Percentiles rank a stretch among this genome's conserved stretches.
Evolutionary conservation across 2,329 filamentous ascomycete species (phyloP).

Genomic region (Epichloe aotearoae): DNA sequence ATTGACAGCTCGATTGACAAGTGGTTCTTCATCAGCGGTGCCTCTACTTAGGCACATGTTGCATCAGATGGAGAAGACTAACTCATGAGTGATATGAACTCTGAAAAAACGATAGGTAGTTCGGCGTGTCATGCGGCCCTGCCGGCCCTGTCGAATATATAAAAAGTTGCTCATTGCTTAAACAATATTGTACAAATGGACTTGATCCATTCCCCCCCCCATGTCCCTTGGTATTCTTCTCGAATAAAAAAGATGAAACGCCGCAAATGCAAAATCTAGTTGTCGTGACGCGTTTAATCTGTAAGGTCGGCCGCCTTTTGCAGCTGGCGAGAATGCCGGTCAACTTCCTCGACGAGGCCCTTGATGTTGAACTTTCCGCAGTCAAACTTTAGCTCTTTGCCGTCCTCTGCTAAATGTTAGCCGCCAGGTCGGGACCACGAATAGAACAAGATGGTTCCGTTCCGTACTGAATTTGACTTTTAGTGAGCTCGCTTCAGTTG

Average conservation of each 20-base stretch:
- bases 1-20: slow-evolving; percentile 98
- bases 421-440: neutral
- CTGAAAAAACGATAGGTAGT: slow-evolving; percentile 7
- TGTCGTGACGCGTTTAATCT: slow-evolving; percentile 22
- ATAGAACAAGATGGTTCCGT: slow-evolving; percentile 18
- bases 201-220: slow-evolving; percentile 7
- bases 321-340: slow-evolving; percentile 73
- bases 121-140: neutral
- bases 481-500: slow-evolving; percentile 55
- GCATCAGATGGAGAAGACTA: neutral
- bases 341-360: slow-evolving; percentile 76
- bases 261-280: slow-evolving; percentile 17
- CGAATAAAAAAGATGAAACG: slow-evolving; percentile 13
- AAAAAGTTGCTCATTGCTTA: slow-evolving; percentile 11
- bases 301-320: slow-evolving; percentile 71
- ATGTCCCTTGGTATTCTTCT: neutral
- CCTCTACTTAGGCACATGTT: slow-evolving; percentile 50
- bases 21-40: slow-evolving; percentile 99
- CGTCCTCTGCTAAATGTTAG: slow-evolving; percentile 55
- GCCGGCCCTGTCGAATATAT: slow-evolving; percentile 19
- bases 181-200: slow-evolving; percentile 7
- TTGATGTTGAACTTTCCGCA: slow-evolving; percentile 71
- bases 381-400: slow-evolving; percentile 77
- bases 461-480: slow-evolving; percentile 73
- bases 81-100: slow-evolving; percentile 2